Base-by-base conservation (phyloP, 805 yeast species). In the Hanseniaspora clermontiae region DNA sequence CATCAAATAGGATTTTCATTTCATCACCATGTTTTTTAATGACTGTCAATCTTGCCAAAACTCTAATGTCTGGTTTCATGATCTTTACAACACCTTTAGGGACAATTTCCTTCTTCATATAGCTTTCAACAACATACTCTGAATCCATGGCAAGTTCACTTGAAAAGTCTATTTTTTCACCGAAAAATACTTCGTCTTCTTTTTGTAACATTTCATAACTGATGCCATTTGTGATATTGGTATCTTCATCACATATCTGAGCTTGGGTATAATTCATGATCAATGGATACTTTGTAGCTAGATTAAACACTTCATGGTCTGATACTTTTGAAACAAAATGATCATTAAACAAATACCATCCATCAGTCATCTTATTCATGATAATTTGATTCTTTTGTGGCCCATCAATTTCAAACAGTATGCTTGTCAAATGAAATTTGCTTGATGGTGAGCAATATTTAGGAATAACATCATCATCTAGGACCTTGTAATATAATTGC, bases 61-160 rank as follows among this genome's bases (percentile, higher is more conserved):
- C 82, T 46, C 83, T 75, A 53, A 79, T 77, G 50, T 82, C 81
- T 0, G 98, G 97, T 58, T 82, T 77, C 5, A 89, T 76, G 38
- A 91, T 68, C 6, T 79, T 76, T 60, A 82, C 82, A 5, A 75
- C 64, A 0, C 97, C 97, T 59, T 80, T 80, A 55, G 83, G 80
- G 54, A 80, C 79, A 49, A 91, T 78, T 64, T 90, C 97, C 46
- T 80, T 77, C 59, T 83, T 80, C 61, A 89, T 97, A 4, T 85
- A 85, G 50, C 81, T 79, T 36, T 90, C 67, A 34, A 82, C 78
- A 2, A 93, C 97, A 74, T 95, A 93, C 68, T 93, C 99, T 0
- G 99, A 97, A 73, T 93, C 99, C 57, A 93, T 84, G 0, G 97
- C 98, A 19, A 91, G 82, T 0, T 96, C 96, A 0, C 82, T 76